Evolutionary conservation across 202 grass and related monocot species (phyloP).

Genomic region (Bolboschoenoplectus hybrid): DNA sequence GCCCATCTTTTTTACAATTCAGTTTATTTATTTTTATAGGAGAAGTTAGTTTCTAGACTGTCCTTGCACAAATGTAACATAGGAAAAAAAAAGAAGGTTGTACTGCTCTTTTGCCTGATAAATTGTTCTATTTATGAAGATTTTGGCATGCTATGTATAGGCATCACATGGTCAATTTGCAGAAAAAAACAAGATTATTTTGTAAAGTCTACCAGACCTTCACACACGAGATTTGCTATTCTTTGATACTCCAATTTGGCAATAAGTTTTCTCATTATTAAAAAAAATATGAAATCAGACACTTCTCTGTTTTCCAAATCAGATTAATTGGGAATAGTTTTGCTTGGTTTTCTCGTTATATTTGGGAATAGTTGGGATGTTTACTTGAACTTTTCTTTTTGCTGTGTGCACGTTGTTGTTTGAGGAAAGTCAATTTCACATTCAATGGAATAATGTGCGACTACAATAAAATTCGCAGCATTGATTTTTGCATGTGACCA

Average conservation of each 20-base stretch:
- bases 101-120: constrained; percentile 33
- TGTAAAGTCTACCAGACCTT: background rate
- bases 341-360: no score
- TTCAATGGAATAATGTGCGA: no score
- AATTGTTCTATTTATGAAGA: constrained; percentile 35
- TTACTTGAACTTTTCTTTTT: no score
- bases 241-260: constrained; percentile 8
- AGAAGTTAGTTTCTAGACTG: constrained; percentile 30
- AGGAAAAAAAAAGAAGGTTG: constrained; percentile 11
- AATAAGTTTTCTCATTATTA: background rate
- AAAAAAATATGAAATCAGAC: constrained; percentile 1
- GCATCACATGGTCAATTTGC: constrained; percentile 16
- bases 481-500: no score
- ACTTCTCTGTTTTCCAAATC: background rate
- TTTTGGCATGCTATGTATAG: constrained; percentile 25
- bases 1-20: constrained; percentile 30
- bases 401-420: no score
- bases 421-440: no score
- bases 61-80: constrained; percentile 40
- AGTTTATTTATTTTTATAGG: constrained; percentile 42
- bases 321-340: background rate
- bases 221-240: background rate
- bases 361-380: no score
- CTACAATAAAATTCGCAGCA: no score
- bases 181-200: background rate